These are phyloP conservation scores for Lactarius hatsudake DNA, from an alignment of 768 basidiomycete species.

Conservation along the genomic window DNA sequence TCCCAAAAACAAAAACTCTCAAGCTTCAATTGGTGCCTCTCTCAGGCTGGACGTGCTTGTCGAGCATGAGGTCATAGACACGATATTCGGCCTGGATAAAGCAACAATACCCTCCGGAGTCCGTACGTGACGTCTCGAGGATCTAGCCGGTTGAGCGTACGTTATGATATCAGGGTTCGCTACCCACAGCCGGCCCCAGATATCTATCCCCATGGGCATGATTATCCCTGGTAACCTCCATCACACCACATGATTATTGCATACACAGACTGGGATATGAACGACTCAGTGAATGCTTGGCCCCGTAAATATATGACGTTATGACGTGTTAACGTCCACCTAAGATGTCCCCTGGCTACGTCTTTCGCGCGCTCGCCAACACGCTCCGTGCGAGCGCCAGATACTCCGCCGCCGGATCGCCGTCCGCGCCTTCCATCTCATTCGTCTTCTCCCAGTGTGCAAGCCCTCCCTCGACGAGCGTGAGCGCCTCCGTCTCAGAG, in stretches of 20 bases:
- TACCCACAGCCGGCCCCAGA: too few species aligned
- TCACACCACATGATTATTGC: background rate
- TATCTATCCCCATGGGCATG: background rate
- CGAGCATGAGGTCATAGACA: background rate
- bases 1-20: background rate
- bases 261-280: background rate
- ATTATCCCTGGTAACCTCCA: background rate
- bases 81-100: too few species aligned
- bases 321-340: background rate
- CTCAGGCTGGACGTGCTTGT: background rate
- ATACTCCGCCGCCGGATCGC: conserved; percentile 53
- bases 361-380: conserved; percentile 41
- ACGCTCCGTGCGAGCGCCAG: conserved; percentile 66
- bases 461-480: conserved; percentile 76
- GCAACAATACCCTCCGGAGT: too few species aligned
- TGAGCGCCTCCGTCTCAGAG: conserved; percentile 72
- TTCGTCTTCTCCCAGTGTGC: conserved; percentile 73
- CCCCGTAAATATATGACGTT: background rate
- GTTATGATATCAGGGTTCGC: background rate
- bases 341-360: background rate
- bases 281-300: background rate
- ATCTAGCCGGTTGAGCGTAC: background rate
- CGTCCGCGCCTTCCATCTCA: conserved; percentile 53
- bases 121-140: too few species aligned
- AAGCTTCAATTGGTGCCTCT: background rate